A percentile compares a stretch with the other conserved stretches of the same genome.
Evolutionary conservation across 345 rosid genomes (phyloP).

Genomic region (Brassica cretica): DNA sequence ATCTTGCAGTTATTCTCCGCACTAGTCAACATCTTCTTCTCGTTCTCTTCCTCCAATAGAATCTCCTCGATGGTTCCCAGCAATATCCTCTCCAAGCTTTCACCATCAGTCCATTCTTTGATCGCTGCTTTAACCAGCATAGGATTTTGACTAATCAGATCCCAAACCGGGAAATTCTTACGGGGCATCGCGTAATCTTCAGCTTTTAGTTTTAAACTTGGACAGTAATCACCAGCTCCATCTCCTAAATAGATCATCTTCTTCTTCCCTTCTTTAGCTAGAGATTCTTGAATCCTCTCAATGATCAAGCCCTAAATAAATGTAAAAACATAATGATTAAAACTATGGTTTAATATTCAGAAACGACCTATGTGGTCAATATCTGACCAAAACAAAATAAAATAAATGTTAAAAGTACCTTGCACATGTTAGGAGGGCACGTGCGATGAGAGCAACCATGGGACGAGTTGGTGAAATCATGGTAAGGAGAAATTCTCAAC

Average conservation of each 20-base stretch:
- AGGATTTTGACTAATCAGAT: constrained; percentile 58
- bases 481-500: constrained; percentile 64
- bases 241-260: constrained; percentile 77
- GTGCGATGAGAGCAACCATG: constrained; percentile 58
- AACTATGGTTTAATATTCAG: not conserved
- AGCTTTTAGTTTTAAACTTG: constrained; percentile 60
- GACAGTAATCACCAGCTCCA: constrained; percentile 85
- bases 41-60: constrained; percentile 31
- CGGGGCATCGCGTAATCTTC: constrained; percentile 77
- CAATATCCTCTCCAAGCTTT: constrained; percentile 52
- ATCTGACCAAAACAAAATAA: not conserved
- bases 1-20: constrained; percentile 29
- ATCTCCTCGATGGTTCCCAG: constrained; percentile 42
- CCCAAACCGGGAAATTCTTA: constrained; percentile 83
- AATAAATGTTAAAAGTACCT: constrained; percentile 46
- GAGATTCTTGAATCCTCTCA: constrained; percentile 65
- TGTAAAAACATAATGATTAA: not conserved
- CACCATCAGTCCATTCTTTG: constrained; percentile 75
- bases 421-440: constrained; percentile 97
- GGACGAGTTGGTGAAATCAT: constrained; percentile 55
- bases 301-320: constrained; percentile 54
- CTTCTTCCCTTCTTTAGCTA: constrained; percentile 51
- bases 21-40: constrained; percentile 22
- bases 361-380: not conserved
- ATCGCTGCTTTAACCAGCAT: constrained; percentile 59